phyloP scores from a whole-genome alignment of 805 yeast genomes.

The Lachancea quebecensis region DNA sequence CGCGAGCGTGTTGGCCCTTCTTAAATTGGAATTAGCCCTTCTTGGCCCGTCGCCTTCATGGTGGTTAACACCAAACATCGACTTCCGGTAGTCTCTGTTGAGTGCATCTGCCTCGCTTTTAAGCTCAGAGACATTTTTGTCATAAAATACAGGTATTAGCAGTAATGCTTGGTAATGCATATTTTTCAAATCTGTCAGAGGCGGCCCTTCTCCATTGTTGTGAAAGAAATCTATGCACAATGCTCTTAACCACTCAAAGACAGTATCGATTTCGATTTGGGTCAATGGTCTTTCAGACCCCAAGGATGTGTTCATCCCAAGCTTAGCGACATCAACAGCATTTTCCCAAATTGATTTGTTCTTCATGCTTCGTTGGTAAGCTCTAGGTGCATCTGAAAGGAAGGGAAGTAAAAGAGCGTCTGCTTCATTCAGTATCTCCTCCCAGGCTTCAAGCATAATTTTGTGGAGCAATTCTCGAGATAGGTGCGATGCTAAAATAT shows the following conservation, averaged over 20 bases:
- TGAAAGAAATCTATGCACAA: conserved; percentile 70
- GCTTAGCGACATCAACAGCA: conserved; percentile 46
- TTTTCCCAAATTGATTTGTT: conserved; percentile 34
- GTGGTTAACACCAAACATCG: conserved; percentile 43
- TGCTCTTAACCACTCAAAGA: conserved; percentile 61
- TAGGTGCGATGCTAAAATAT: conserved; percentile 52
- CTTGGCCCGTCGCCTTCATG: conserved; percentile 16
- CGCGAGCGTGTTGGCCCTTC: conserved; percentile 44
- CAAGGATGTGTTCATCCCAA: conserved; percentile 25
- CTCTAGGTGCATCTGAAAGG: conserved; percentile 12
- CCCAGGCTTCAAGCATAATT: conserved; percentile 78
- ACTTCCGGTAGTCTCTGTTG: conserved; percentile 46
- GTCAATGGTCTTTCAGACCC: conserved; percentile 54
- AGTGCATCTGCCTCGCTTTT: conserved; percentile 53
- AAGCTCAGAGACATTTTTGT: conserved; percentile 40
- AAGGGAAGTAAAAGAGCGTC: conserved; percentile 67
- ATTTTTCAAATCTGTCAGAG: conserved; percentile 54
- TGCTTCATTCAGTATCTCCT: conserved; percentile 57
- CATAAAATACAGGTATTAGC: conserved; percentile 60
- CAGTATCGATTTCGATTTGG: conserved; percentile 54
- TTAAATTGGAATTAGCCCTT: conserved; percentile 3
- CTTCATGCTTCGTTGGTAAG: conserved; percentile 29
- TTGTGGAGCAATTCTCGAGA: conserved; percentile 49
- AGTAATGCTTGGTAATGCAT: conserved; percentile 58
- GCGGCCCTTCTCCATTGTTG: conserved; percentile 76